Base-by-base conservation (phyloP, 768 basidiomycete species). In the Asterophora parasitica region DNA sequence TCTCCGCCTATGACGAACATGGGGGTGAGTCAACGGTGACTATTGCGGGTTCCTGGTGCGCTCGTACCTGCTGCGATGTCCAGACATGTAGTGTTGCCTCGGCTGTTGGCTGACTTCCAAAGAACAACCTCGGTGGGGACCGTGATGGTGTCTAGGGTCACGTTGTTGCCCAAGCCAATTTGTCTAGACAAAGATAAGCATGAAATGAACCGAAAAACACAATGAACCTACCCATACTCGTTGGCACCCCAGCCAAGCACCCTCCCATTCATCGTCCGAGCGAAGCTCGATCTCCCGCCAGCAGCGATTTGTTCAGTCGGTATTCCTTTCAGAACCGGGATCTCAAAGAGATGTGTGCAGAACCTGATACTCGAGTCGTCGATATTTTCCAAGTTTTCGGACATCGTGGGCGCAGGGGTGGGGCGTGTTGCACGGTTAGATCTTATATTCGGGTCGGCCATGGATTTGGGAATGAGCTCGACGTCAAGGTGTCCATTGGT, bases 231-330 rank as follows among this genome's bases (percentile, higher is more conserved):
- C 86, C 92, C 92, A 56, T 76, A 85, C 53, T 88, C 83, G 61
- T 96, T 95, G 1, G 89, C 89, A 37, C 93, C 93, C 81, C 88
- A 95, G 0, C 83, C 90, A 15, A 97, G 75, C 8, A 94, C 87
- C 45, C 81, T 72, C 1, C 92, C 93, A 2, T 71, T 65, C 3
- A 54, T 48, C 0, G 90, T 91, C 19, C 81, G 71, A 8, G 75
- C 83, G 58, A 89, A 91, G 57, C 87, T 92, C 39, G 77, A 82
- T 46, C 82, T 74, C 32, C 73, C 71, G 2, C 90, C 90, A 19
- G 91, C 79, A 23, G 82, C 82, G 36, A 92, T 71, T 63, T 90
- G 83, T 15, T 73, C 76, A 36, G 88, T 70, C 17, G 77, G 62
- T 4, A 92, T 64, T 1, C 78, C 85, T 40, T 66, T 72, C 19